phyloP scores from a whole-genome alignment of 495 filamentous ascomycete genomes.

The Aspergillus egyptiacus region DNA sequence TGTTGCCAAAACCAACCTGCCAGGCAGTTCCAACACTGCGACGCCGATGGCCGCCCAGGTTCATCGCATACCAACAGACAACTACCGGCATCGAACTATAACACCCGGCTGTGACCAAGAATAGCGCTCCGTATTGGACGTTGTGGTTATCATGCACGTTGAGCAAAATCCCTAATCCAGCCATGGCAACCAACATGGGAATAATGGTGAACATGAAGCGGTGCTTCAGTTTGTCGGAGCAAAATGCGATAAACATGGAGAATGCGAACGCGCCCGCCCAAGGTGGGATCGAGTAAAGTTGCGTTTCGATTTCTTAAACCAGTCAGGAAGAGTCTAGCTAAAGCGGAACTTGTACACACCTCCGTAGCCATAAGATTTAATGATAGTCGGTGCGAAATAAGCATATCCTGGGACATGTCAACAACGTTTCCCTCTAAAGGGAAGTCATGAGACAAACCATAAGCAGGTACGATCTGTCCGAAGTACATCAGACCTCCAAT shows the following conservation, averaged over 20 bases:
- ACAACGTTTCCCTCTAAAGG: conserved; percentile 1
- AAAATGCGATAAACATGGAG: conserved; percentile 63
- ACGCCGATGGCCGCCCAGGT: conserved; percentile 80
- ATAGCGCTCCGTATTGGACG: conserved; percentile 68
- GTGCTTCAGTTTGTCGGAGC: conserved; percentile 63
- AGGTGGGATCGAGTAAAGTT: conserved; percentile 77
- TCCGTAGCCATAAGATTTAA: conserved; percentile 58
- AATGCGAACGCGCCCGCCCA: conserved; percentile 76
- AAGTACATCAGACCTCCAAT: conserved; percentile 86
- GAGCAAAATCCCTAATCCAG: conserved; percentile 68
- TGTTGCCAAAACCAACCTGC: conserved; percentile 92
- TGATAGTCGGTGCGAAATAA: conserved; percentile 75
- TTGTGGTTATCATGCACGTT: conserved; percentile 52
- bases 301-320: conserved; percentile 57
- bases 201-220: conserved; percentile 69
- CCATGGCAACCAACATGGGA: conserved; percentile 57
- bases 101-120: conserved; percentile 57
- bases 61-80: conserved; percentile 94
- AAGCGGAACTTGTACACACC: conserved; percentile 19
- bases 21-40: conserved; percentile 78
- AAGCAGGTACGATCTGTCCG: conserved; percentile 76
- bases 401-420: conserved; percentile 46
- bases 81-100: conserved; percentile 77
- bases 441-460: conserved; percentile 44
- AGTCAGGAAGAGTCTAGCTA: conserved; percentile 19